Conservation (phyloP, 202 grass and related monocot genomes). For the Hordeum pubiflorum region DNA sequence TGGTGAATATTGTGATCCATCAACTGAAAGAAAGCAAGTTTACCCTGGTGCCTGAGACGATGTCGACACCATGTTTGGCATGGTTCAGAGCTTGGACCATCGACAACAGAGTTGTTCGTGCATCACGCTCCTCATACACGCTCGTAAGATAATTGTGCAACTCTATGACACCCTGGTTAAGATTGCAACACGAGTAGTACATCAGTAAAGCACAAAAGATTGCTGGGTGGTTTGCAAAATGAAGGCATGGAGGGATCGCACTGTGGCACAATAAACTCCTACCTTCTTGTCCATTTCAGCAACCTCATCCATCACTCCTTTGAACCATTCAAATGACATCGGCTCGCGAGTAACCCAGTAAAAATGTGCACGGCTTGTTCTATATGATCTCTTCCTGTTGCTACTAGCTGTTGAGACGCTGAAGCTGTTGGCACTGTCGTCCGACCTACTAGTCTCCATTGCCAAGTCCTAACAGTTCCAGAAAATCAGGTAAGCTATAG, state of each 20-base stretch:
- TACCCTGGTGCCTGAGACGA: constrained; percentile 96
- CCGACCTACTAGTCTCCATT: constrained; percentile 92
- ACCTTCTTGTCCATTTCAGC: constrained; percentile 99
- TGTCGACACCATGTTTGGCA: constrained; percentile 93
- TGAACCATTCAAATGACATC: constrained; percentile 97
- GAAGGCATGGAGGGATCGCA: background rate
- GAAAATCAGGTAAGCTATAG: constrained; percentile 16
- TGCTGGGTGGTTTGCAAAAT: background rate
- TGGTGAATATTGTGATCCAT: background rate
- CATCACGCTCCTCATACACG: constrained; percentile 95
- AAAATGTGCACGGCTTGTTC: constrained; percentile 88
- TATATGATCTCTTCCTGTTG: constrained; percentile 73
- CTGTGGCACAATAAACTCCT: background rate
- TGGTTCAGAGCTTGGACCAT: constrained; percentile 99
- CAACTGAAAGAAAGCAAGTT: background rate
- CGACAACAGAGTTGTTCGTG: constrained; percentile 83
- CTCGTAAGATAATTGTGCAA: constrained; percentile 97
- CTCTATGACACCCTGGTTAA: constrained; percentile 82
- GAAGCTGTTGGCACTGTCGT: constrained; percentile 82
- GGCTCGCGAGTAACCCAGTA: constrained; percentile 98
- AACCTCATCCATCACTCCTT: constrained; percentile 98
- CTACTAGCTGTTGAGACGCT: constrained; percentile 72
- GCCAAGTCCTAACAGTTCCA: constrained; percentile 58
- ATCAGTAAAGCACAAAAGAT: constrained; percentile 6
- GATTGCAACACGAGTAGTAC: background rate